These are phyloP conservation scores for Decorospora gaudefroyi DNA, from an alignment of 2,329 filamentous ascomycete species.

Conservation along the genomic window DNA sequence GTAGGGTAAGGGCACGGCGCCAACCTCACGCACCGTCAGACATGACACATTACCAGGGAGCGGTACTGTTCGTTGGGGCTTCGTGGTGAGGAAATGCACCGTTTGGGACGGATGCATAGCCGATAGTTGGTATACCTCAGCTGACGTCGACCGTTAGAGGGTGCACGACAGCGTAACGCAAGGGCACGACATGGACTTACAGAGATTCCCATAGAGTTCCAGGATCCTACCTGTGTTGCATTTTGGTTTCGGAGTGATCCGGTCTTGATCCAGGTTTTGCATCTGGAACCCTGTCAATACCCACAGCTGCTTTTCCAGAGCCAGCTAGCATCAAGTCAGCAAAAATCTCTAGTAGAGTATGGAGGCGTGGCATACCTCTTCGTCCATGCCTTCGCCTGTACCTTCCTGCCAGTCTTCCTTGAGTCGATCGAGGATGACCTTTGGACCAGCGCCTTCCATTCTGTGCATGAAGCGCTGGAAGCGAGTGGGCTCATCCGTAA, in stretches of 20 bases:
- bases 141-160: slow-evolving; percentile 40
- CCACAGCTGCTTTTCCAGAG: slow-evolving; percentile 64
- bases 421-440: slow-evolving; percentile 60
- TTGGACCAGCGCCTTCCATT: slow-evolving; percentile 60
- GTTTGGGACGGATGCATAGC: slow-evolving; percentile 47
- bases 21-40: slow-evolving; percentile 40
- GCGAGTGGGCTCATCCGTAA: slow-evolving; percentile 38
- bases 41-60: slow-evolving; percentile 40
- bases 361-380: slow-evolving; percentile 43
- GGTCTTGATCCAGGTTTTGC: slow-evolving; percentile 39
- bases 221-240: slow-evolving; percentile 44
- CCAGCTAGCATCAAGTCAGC: slow-evolving; percentile 30
- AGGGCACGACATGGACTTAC: slow-evolving; percentile 36
- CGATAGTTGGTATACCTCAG: slow-evolving; percentile 54
- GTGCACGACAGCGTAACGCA: slow-evolving; percentile 25
- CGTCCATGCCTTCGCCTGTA: slow-evolving; percentile 53
- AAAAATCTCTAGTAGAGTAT: neutral
- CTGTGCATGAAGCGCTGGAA: slow-evolving; percentile 60
- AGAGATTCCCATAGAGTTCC: slow-evolving; percentile 48
- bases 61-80: slow-evolving; percentile 41
- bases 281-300: slow-evolving; percentile 62
- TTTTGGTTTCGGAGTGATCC: slow-evolving; percentile 28
- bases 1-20: slow-evolving; percentile 58
- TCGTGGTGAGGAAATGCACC: slow-evolving; percentile 46
- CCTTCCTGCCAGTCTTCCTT: slow-evolving; percentile 52